Conservation (phyloP, 257 asterid genomes). For the Solanum rostratum region DNA sequence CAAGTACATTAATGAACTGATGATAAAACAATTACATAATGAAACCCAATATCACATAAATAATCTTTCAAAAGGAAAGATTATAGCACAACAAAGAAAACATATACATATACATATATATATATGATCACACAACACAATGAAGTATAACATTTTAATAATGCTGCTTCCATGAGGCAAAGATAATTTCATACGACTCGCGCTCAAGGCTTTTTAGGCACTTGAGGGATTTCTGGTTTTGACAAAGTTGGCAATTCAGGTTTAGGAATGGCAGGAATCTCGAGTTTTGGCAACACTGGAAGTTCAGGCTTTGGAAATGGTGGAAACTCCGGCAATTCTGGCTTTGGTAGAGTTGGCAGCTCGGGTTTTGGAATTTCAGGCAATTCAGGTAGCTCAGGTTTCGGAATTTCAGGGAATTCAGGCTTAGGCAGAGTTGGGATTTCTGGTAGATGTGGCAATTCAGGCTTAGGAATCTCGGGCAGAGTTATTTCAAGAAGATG, state of each 20-base stretch:
- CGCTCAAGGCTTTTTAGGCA: not conserved
- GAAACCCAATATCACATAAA: not conserved
- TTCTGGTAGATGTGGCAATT: not conserved
- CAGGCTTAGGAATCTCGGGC: not conserved
- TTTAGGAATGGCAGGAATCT: not conserved
- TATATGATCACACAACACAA: not conserved
- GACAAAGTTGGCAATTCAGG: not conserved
- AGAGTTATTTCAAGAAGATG: not conserved
- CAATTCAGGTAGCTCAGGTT: constrained; percentile 4
- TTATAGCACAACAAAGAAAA: no score
- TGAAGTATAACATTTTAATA: not conserved
- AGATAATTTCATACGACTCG: not conserved
- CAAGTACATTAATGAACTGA: not conserved
- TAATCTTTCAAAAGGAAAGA: not conserved
- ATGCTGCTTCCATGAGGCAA: not conserved
- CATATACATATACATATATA: no score
- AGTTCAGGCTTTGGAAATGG: not conserved
- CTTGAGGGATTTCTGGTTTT: not conserved
- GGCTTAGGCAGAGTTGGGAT: constrained; percentile 6
- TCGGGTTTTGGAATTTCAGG: constrained; percentile 7
- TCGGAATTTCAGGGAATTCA: not conserved
- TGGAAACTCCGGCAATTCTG: constrained; percentile 10
- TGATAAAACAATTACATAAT: not conserved
- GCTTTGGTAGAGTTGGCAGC: constrained; percentile 17
- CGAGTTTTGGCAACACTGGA: constrained; percentile 11